These are phyloP conservation scores for Nakazawaea ishiwadae DNA, from an alignment of 805 yeast species.

Conservation along the genomic window DNA sequence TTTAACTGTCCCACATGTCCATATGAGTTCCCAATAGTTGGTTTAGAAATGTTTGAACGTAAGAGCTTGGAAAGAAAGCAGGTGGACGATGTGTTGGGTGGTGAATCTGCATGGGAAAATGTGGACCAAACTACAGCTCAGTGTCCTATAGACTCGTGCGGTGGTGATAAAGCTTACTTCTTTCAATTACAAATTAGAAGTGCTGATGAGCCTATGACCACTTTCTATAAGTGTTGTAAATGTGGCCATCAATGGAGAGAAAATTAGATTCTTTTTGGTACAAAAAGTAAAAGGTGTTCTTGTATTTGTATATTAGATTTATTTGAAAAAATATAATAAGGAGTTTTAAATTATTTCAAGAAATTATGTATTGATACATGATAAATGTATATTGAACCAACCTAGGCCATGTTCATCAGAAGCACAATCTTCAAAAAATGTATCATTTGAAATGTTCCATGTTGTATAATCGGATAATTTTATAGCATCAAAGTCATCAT, in stretches of 20 bases:
- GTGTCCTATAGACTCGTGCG: constrained; percentile 86
- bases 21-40: constrained; percentile 84
- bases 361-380: too few relatives aligned
- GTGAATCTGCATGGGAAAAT: constrained; percentile 97
- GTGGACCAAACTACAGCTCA: constrained; percentile 94
- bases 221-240: constrained; percentile 90
- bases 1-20: constrained; percentile 94
- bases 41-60: constrained; percentile 80
- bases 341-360: too few relatives aligned
- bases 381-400: constrained; percentile 6
- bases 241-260: constrained; percentile 98
- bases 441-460: too few relatives aligned
- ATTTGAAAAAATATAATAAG: neutral
- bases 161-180: constrained; percentile 87
- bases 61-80: constrained; percentile 80
- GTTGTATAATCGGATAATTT: too few relatives aligned
- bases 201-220: constrained; percentile 99
- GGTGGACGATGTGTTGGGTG: constrained; percentile 95
- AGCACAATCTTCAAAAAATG: neutral
- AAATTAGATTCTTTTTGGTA: constrained; percentile 39
- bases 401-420: constrained; percentile 4
- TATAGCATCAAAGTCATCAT: too few relatives aligned
- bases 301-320: neutral
- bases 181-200: constrained; percentile 95
- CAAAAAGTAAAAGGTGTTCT: neutral